Conservation (phyloP, 2,329 filamentous ascomycete species). For the Cephalotrichum gorgonifer region DNA sequence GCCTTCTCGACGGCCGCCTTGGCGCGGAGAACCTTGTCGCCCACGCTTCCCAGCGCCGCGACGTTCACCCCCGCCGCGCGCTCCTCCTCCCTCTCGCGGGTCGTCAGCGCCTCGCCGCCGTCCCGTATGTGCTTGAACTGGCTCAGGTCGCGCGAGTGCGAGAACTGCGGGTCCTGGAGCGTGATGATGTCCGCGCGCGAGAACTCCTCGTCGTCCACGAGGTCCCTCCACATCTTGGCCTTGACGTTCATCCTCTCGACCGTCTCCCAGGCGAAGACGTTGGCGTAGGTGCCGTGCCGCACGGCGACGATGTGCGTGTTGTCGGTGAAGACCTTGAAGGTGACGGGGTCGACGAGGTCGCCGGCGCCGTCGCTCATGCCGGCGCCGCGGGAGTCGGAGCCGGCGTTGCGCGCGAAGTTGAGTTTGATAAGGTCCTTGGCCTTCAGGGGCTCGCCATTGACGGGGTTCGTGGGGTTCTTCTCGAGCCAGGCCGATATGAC, state of each 20-base stretch:
- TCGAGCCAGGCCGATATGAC: slow-evolving; percentile 92
- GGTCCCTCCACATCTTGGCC: slow-evolving; percentile 87
- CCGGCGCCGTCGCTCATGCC: slow-evolving; percentile 44
- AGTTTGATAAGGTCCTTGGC: slow-evolving; percentile 80
- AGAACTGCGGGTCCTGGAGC: slow-evolving; percentile 88
- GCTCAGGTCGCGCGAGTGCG: slow-evolving; percentile 70
- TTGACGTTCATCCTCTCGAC: slow-evolving; percentile 94
- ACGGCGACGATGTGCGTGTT: slow-evolving; percentile 95
- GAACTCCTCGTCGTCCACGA: slow-evolving; percentile 82
- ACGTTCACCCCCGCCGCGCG: slow-evolving; percentile 64
- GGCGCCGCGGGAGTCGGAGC: slow-evolving; percentile 40
- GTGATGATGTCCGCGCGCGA: slow-evolving; percentile 88
- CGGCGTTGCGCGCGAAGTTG: slow-evolving; percentile 84
- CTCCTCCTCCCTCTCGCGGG: slow-evolving; percentile 60
- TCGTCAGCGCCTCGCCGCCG: slow-evolving; percentile 58
- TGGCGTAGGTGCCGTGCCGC: slow-evolving; percentile 69
- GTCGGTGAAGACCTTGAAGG: slow-evolving; percentile 94
- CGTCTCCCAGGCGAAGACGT: slow-evolving; percentile 95
- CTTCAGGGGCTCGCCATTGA: slow-evolving; percentile 69
- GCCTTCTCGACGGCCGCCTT: slow-evolving; percentile 92
- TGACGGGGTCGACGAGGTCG: slow-evolving; percentile 92
- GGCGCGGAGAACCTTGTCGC: slow-evolving; percentile 76
- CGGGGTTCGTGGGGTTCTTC: slow-evolving; percentile 86
- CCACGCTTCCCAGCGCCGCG: slow-evolving; percentile 65
- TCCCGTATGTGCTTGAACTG: slow-evolving; percentile 85